phyloP scores from a whole-genome alignment of 2,329 filamentous ascomycete species.

The Pseudogymnoascus pannorum region DNA sequence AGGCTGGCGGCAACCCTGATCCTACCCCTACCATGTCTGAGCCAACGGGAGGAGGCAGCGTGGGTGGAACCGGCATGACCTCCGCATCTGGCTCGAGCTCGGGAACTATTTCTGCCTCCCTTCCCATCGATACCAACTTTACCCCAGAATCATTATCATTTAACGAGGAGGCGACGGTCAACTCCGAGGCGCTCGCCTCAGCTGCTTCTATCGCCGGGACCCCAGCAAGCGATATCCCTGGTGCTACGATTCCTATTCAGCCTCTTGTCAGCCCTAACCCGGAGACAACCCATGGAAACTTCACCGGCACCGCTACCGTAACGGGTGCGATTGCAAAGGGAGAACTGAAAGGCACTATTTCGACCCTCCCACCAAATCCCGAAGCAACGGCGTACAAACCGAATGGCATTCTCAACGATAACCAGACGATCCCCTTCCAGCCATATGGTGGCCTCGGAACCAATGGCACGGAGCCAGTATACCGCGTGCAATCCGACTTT shows the following conservation, averaged over 20 bases:
- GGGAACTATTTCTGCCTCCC: neutral
- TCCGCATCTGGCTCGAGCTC: neutral
- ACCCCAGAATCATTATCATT: constrained; percentile 20
- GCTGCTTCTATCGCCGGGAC: constrained; percentile 22
- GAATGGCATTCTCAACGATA: constrained; percentile 60
- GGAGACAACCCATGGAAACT: constrained; percentile 62
- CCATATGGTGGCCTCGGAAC: constrained; percentile 69
- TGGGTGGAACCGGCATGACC: neutral
- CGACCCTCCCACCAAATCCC: constrained; percentile 45
- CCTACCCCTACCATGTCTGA: neutral
- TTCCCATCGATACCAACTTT: constrained; percentile 7
- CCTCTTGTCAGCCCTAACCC: constrained; percentile 46
- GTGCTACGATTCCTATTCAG: constrained; percentile 18
- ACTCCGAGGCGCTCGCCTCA: constrained; percentile 22
- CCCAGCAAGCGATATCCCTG: constrained; percentile 23
- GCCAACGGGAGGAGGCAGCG: neutral
- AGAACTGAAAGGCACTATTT: constrained; percentile 49
- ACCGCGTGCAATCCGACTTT: constrained; percentile 73
- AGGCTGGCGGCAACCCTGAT: neutral
- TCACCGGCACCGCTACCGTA: constrained; percentile 55
- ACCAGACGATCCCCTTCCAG: constrained; percentile 63
- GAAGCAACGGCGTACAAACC: constrained; percentile 64
- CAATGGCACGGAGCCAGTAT: constrained; percentile 69
- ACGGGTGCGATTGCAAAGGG: constrained; percentile 60
- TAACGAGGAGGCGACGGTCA: constrained; percentile 19